A percentile compares a stretch with the other conserved stretches of the same genome.
Conservation (phyloP, 2,329 filamentous ascomycete species). For the Penicillium expansum region DNA sequence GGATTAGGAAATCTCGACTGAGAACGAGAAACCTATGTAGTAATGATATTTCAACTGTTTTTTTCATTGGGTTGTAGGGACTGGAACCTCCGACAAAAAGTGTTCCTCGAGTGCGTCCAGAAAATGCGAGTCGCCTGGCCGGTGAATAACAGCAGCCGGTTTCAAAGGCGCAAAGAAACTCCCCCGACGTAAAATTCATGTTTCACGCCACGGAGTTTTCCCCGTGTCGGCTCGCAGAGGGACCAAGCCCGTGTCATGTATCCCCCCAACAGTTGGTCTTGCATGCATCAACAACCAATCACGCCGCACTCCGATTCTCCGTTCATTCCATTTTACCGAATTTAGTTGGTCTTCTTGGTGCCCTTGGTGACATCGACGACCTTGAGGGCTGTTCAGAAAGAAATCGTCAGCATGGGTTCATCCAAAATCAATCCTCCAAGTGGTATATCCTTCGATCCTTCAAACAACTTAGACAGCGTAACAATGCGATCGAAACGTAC, state of each 20-base stretch:
- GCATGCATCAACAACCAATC: slow-evolving; percentile 29
- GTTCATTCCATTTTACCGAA: slow-evolving; percentile 28
- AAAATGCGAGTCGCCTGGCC: slow-evolving; percentile 34
- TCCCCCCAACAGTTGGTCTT: slow-evolving; percentile 30
- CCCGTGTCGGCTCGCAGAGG: slow-evolving; percentile 35
- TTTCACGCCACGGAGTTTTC: slow-evolving; percentile 16
- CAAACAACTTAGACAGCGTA: not conserved
- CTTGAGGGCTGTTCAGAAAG: slow-evolving; percentile 39
- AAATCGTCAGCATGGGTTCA: slow-evolving; percentile 21
- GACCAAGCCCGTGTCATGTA: slow-evolving; percentile 26
- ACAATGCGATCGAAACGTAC: slow-evolving; percentile 58
- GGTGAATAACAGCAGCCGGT: slow-evolving; percentile 23
- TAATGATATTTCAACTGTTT: slow-evolving; percentile 40
- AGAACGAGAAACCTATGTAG: slow-evolving; percentile 12
- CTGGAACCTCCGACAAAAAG: slow-evolving; percentile 34
- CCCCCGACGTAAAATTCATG: slow-evolving; percentile 10
- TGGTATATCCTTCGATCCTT: not conserved
- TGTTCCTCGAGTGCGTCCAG: slow-evolving; percentile 26
- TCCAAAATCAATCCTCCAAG: not conserved
- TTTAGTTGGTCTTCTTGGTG: slow-evolving; percentile 48
- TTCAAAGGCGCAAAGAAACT: slow-evolving; percentile 29
- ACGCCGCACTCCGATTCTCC: slow-evolving; percentile 26
- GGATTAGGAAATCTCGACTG: slow-evolving; percentile 7
- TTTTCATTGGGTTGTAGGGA: slow-evolving; percentile 38
- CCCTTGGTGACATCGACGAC: slow-evolving; percentile 47